Percentiles rank a stretch among this genome's conserved stretches.
These are phyloP conservation scores for Saraca asoca DNA, from an alignment of 331 rosid species.

Conservation along the genomic window DNA sequence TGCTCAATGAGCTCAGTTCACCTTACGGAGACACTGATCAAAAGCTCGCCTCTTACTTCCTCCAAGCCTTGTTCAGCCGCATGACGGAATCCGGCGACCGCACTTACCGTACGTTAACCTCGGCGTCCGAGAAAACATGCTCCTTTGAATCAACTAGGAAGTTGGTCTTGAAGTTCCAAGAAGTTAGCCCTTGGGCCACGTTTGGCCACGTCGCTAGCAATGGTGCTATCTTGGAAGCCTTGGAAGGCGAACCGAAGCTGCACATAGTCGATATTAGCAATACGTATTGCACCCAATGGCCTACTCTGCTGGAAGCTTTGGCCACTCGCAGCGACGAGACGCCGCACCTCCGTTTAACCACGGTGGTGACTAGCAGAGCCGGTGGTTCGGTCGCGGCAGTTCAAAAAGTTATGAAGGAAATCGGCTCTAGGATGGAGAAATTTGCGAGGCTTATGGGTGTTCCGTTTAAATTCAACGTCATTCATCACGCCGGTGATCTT, in stretches of 20 bases:
- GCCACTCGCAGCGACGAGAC: constrained; percentile 86
- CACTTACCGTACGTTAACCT: constrained; percentile 55
- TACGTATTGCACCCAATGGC: constrained; percentile 97
- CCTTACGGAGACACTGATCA: constrained; percentile 87
- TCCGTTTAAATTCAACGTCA: constrained; percentile 75
- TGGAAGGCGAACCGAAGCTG: constrained; percentile 71
- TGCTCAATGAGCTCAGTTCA: constrained; percentile 84
- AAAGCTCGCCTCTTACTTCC: constrained; percentile 74
- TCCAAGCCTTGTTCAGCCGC: constrained; percentile 79
- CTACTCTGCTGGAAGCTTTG: constrained; percentile 78
- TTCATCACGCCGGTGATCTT: constrained; percentile 73
- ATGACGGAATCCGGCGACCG: constrained; percentile 76
- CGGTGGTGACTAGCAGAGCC: constrained; percentile 47
- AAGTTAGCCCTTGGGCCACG: constrained; percentile 91
- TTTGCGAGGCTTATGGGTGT: constrained; percentile 94
- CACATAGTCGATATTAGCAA: constrained; percentile 85
- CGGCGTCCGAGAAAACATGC: constrained; percentile 70
- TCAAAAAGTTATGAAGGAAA: constrained; percentile 75
- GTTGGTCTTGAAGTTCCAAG: constrained; percentile 76
- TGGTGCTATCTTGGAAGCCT: constrained; percentile 83
- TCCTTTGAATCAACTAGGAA: constrained; percentile 84
- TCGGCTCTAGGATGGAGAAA: constrained; percentile 79
- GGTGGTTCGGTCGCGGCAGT: constrained; percentile 33
- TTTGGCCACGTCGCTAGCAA: constrained; percentile 94
- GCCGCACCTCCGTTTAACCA: constrained; percentile 73